Evolutionary conservation across 805 yeast species (phyloP), one percentile per base, ranked within the genome.

Genomic region (Schwanniomyces yamadae): DNA sequence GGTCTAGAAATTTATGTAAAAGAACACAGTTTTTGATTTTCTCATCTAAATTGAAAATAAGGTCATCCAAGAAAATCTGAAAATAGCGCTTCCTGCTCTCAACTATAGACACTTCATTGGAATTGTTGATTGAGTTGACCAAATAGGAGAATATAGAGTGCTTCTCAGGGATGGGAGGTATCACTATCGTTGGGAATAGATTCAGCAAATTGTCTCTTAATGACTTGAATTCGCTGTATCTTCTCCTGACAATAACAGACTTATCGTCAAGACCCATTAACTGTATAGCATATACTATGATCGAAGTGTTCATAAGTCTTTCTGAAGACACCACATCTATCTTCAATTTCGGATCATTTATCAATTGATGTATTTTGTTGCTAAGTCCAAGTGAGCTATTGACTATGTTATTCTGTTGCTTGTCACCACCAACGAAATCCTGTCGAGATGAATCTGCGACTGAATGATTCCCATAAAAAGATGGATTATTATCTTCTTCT

Each of bases 1-100:
- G 78, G 45, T 75, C 80, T 22, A 77, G 50, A 41, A 77, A 77
- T 44, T 73, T 73, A 37, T 49, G 63, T 9, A 75, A 40, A 11
- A 77, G 47, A 1, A 51, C 54, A 23, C 77, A 69, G 9, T 55
- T 43, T 17, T 56, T 49, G 5, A 77, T 45, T 10, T 50, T 54
- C 20, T 48, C 45, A 41, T 50, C 37, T 6, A 61, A 50, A 39
- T 63, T 64, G 5, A 50, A 47, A 4, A 63, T 46, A 23, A 77
- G 46, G 36, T 67, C 71, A 16, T 56, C 51, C 27, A 77, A 53
- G 37, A 77, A 77, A 37, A 58, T 58, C 34, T 61, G 61, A 39
- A 77, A 63, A 33, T 68, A 55, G 33, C 80, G 54, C 25, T 64
- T 69, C 34, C 82, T 61, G 51, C 71, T 63, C 41, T 73, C 75